These are phyloP conservation scores for Phylloporus sp. DNA, from an alignment of 768 basidiomycete species.

Conservation along the genomic window DNA sequence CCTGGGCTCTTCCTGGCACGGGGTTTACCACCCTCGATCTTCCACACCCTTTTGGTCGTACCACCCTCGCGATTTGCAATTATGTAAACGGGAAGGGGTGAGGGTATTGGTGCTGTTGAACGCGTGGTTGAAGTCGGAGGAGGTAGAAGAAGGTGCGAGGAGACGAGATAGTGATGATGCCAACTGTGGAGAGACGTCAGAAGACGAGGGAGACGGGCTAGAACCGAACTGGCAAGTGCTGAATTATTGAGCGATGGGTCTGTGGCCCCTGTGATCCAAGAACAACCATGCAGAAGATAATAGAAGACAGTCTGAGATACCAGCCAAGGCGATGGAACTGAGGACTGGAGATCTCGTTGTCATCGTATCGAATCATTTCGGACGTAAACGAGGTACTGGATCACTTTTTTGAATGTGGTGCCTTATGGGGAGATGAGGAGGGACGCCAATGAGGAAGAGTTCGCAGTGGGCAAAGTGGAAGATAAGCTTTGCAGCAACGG, in stretches of 20 bases:
- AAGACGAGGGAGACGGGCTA: background rate
- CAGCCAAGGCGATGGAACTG: too few species aligned
- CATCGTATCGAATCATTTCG: conserved; percentile 74
- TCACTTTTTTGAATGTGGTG: too few species aligned
- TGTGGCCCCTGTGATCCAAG: conserved; percentile 56
- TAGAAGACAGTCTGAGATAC: too few species aligned
- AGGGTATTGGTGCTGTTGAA: conserved; percentile 68
- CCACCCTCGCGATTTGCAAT: conserved; percentile 85
- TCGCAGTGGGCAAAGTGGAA: conserved; percentile 67
- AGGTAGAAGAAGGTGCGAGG: conserved; percentile 16
- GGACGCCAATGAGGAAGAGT: conserved; percentile 40
- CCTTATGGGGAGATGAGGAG: conserved; percentile 35
- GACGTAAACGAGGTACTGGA: conserved; percentile 69
- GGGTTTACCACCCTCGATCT: conserved; percentile 67
- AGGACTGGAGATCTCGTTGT: conserved; percentile 57
- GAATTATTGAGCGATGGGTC: conserved; percentile 70
- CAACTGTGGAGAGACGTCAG: background rate
- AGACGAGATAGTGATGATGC: background rate
- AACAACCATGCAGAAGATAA: background rate
- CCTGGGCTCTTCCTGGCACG: conserved; percentile 79
- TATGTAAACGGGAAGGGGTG: conserved; percentile 51
- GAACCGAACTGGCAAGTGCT: conserved; percentile 56
- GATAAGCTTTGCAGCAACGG: conserved; percentile 57
- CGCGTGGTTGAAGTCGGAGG: conserved; percentile 62
- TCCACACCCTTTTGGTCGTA: conserved; percentile 52